These are phyloP conservation scores for Yamadazyma siamensis DNA, from an alignment of 1,139 yeast genomes.

Conservation along the genomic window DNA sequence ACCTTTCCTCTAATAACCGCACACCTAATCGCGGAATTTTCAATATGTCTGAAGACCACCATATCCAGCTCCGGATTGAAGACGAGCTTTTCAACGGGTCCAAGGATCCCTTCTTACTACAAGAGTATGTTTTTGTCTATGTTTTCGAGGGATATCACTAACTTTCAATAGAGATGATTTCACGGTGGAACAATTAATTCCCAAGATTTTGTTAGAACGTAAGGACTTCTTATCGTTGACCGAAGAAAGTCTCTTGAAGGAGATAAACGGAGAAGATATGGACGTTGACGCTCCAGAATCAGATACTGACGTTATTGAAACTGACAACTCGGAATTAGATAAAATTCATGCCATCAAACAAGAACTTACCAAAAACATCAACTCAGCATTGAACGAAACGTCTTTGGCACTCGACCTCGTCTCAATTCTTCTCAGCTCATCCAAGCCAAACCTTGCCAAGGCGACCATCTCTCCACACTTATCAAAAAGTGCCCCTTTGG, in stretches of 20 bases:
- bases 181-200: constrained; percentile 38
- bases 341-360: constrained; percentile 53
- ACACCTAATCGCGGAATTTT: neutral
- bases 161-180: constrained; percentile 30
- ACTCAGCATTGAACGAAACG: constrained; percentile 79
- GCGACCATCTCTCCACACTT: constrained; percentile 89
- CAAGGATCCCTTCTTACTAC: constrained; percentile 36
- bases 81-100: constrained; percentile 24
- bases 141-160: constrained; percentile 8
- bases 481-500: constrained; percentile 71
- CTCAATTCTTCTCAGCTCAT: constrained; percentile 75
- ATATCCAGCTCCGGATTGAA: constrained; percentile 11
- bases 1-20: too few species aligned
- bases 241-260: constrained; percentile 47
- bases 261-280: constrained; percentile 13
- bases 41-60: constrained; percentile 7
- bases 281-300: constrained; percentile 8
- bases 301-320: constrained; percentile 6
- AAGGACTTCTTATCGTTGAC: constrained; percentile 46
- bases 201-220: constrained; percentile 37
- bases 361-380: constrained; percentile 55
- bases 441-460: constrained; percentile 79
- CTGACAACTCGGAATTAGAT: constrained; percentile 29
- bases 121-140: constrained; percentile 32
- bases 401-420: constrained; percentile 86